phyloP scores from a whole-genome alignment of 495 filamentous ascomycete species.

The Usnea hakonensis region DNA sequence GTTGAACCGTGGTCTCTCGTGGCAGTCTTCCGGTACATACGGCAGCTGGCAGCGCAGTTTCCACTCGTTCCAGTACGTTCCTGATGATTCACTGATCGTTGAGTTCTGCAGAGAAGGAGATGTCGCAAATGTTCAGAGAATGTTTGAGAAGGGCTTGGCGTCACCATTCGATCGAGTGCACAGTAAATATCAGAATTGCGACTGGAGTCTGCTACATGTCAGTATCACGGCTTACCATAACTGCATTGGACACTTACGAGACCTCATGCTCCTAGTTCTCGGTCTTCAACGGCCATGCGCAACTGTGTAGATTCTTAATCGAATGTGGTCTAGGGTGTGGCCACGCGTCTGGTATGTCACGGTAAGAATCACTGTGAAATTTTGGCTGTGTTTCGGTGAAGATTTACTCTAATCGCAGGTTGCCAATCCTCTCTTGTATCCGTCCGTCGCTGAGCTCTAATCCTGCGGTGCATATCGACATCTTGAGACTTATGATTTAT shows the following conservation, averaged over 20 bases:
- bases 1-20: not conserved
- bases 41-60: not conserved
- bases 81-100: constrained; percentile 14
- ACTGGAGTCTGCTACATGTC: not conserved
- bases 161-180: constrained; percentile 18
- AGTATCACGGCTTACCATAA: not conserved
- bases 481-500: not conserved
- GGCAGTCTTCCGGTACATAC: not conserved
- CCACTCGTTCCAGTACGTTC: not conserved
- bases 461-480: not conserved
- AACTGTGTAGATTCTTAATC: not conserved
- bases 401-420: not conserved
- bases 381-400: not conserved
- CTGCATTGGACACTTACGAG: not conserved
- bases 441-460: too few species aligned
- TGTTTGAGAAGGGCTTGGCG: constrained; percentile 19
- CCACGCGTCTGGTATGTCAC: not conserved
- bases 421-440: not conserved
- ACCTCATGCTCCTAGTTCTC: not conserved
- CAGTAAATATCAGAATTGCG: not conserved
- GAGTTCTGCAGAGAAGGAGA: constrained; percentile 23
- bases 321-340: not conserved
- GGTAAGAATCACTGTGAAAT: not conserved
- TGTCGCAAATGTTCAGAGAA: constrained; percentile 14
- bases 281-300: not conserved